Evolutionary conservation across 352 stramenopile species (phyloP), one percentile per base, ranked within the genome.

Genomic region (Phytophthora ramorum): DNA sequence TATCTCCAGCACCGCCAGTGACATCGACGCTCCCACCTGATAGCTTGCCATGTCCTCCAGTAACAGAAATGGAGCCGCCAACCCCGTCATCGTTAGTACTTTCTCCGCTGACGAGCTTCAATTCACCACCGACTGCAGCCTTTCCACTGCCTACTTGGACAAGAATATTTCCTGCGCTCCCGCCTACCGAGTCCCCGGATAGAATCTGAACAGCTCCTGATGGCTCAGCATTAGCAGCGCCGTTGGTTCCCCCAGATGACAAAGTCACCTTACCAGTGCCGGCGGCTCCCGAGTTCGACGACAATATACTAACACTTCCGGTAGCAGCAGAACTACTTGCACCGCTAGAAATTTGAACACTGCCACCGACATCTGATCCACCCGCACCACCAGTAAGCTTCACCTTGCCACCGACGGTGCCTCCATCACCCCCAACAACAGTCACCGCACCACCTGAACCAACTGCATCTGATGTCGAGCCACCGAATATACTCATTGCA

Each of bases 261-360:
- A 69, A 41, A n/a, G 32, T 58, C 6, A 63, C 16, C 38, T 19
- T 35, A 6, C 61, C 61, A 28, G 61, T 63, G 8, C 54, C 60
- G 19, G 52, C 26, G 40, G 20, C 35, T 5, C 7, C 8, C 3
- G 60, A 68, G 17, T 55, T 45, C 9, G 60, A 49, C 2, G 60
- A 68, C 14, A 20, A 32, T 26, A 68, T 2, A 22, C 17, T 22
- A 14, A 63, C n/a, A 26, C 4, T 10, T 47, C 61, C 61, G 16
- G 60, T 56, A 14, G 10, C 9, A 57, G 28, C 60, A 37, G 51
- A 41, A 57, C 4, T 9, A 57, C 51, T 57, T 6, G 10, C 14
- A 34, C 73, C 73, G 64, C 69, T 75, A 9, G 13, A 59, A 6
- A 81, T 49, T 17, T 24, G 12, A 38, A 81, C 41, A n/a, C 28